Evolutionary conservation across 192 early-diverging fungal species (phyloP).

Genomic region (Entomortierella chlamydospora): DNA sequence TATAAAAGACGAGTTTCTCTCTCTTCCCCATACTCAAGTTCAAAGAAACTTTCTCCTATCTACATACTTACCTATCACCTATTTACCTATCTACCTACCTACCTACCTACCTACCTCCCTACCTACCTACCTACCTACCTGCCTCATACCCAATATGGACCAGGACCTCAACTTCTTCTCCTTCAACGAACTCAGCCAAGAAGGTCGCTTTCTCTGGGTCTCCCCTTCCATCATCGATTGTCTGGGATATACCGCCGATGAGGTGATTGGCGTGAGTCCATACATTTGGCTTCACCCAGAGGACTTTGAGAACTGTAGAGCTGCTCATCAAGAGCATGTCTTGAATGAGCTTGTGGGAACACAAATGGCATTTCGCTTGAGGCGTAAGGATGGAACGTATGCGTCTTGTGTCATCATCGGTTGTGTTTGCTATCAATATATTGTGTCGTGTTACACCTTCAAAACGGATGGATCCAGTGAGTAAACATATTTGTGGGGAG

Average conservation of each 20-base stretch:
- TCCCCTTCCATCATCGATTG: slow-evolving; percentile 45
- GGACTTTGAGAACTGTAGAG: slow-evolving; percentile 16
- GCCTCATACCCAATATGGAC: slow-evolving; percentile 1
- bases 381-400: slow-evolving; percentile 32
- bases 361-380: slow-evolving; percentile 40
- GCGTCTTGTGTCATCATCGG: not conserved
- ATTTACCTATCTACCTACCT: too few species aligned
- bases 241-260: slow-evolving; percentile 54
- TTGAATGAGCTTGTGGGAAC: slow-evolving; percentile 46
- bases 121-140: too few species aligned
- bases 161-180: slow-evolving; percentile 38
- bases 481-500: not conserved
- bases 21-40: too few species aligned
- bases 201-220: slow-evolving; percentile 28
- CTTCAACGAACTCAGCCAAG: slow-evolving; percentile 54
- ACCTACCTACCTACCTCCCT: too few species aligned
- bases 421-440: slow-evolving; percentile 14
- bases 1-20: too few species aligned
- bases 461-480: not conserved
- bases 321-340: slow-evolving; percentile 43
- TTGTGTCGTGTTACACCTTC: slow-evolving; percentile 6
- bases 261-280: slow-evolving; percentile 36
- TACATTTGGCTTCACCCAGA: slow-evolving; percentile 48
- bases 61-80: too few species aligned
- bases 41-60: too few species aligned